Conservation (phyloP, 2,329 filamentous ascomycete species). For the Epichloe scottii region DNA sequence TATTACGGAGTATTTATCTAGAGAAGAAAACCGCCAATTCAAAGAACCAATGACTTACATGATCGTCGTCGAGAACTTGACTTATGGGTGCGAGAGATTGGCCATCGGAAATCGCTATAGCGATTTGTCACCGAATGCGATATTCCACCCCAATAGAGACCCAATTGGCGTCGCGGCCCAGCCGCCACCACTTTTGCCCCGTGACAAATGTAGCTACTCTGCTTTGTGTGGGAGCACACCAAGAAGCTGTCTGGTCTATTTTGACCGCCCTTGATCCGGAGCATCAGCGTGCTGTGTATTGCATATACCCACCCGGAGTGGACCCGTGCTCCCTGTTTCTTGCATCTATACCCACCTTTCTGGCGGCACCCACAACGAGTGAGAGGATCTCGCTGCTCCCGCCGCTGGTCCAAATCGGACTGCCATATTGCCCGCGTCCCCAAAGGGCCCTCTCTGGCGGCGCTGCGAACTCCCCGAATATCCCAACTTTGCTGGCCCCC, state of each 20-base stretch:
- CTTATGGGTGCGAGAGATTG: not conserved
- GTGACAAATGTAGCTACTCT: too few species aligned
- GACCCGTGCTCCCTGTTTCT: not conserved
- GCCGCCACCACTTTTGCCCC: not conserved
- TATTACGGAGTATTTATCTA: too few species aligned
- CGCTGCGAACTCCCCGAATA: not conserved
- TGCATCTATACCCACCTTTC: not conserved
- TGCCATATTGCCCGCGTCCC: not conserved
- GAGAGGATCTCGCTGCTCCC: constrained; percentile 10
- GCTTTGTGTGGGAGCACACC: too few species aligned
- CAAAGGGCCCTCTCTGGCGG: not conserved
- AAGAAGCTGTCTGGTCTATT: not conserved
- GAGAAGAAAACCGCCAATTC: too few species aligned
- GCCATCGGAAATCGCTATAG: not conserved
- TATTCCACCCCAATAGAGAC: not conserved
- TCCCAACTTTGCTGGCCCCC: not conserved
- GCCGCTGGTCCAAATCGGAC: constrained; percentile 8
- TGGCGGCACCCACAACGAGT: constrained; percentile 6
- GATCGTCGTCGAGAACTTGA: too few species aligned
- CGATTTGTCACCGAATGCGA: not conserved
- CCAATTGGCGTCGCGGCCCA: not conserved
- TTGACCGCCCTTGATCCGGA: not conserved
- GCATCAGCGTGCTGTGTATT: not conserved
- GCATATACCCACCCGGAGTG: constrained; percentile 1
- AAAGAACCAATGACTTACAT: too few species aligned